Percentiles rank a stretch among this genome's conserved stretches.
These are phyloP conservation scores for Tetrahymena elliotti DNA, from an alignment of 73 alveolate genomes.

Conservation along the genomic window DNA sequence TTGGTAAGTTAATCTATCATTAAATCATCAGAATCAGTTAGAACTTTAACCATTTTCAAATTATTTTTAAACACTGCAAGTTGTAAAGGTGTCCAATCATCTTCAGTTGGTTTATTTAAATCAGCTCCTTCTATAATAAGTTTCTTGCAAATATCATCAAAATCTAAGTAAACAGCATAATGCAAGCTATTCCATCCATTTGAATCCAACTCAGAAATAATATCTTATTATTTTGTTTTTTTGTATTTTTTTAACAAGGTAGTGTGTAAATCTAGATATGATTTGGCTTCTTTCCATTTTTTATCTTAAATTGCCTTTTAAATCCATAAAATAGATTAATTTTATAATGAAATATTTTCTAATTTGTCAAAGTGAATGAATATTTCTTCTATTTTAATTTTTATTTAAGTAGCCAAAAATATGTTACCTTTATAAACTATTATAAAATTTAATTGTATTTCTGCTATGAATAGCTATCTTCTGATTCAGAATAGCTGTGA, in stretches of 20 bases:
- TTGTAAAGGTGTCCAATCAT: conserved; percentile 22
- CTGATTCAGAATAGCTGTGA: neutral
- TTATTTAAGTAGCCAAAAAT: too few relatives aligned
- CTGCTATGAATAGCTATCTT: neutral
- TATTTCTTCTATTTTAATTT: too few relatives aligned
- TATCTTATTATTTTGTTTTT: neutral
- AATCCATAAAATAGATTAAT: neutral
- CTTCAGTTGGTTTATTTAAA: neutral
- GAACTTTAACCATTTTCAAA: neutral
- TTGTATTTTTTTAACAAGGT: neutral
- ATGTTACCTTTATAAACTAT: neutral
- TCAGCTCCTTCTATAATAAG: conserved; percentile 19
- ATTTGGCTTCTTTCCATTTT: neutral
- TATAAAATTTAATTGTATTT: too few relatives aligned
- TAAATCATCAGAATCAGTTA: neutral
- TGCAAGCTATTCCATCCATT: conserved; percentile 37
- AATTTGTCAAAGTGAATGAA: neutral
- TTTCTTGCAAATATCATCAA: conserved; percentile 6
- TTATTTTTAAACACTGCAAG: conserved; percentile 6
- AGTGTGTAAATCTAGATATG: neutral
- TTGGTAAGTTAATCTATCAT: neutral
- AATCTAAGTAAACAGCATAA: conserved; percentile 2
- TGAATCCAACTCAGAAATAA: neutral
- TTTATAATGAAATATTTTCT: neutral
- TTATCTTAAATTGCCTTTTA: neutral